Evolutionary conservation across 768 basidiomycete genomes (phyloP).

Genomic region (Suillus variegatus): DNA sequence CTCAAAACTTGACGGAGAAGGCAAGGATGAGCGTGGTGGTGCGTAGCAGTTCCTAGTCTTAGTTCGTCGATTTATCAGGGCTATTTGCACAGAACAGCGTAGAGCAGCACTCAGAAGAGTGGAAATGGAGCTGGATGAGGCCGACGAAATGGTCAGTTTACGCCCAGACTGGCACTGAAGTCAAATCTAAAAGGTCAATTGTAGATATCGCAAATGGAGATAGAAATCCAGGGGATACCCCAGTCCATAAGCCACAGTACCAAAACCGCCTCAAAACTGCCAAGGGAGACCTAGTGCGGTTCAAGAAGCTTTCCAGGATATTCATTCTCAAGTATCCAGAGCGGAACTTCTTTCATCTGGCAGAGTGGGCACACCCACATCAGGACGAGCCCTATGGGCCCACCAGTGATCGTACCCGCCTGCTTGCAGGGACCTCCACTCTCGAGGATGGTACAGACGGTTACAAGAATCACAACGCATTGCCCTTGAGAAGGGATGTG

Average conservation of each 20-base stretch:
- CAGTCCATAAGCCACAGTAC: slow-evolving; percentile 78
- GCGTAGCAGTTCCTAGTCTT: slow-evolving; percentile 25
- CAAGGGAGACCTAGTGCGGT: slow-evolving; percentile 72
- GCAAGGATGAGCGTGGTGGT: slow-evolving; percentile 71
- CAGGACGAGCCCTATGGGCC: slow-evolving; percentile 82
- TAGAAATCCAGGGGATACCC: slow-evolving; percentile 94
- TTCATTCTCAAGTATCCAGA: slow-evolving; percentile 69
- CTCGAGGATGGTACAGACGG: slow-evolving; percentile 83
- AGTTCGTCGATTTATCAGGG: slow-evolving; percentile 6
- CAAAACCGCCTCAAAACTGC: slow-evolving; percentile 71
- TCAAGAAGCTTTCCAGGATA: slow-evolving; percentile 80
- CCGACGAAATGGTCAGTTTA: slow-evolving; percentile 86
- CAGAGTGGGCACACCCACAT: slow-evolving; percentile 37
- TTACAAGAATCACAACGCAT: slow-evolving; percentile 90
- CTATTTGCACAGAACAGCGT: slow-evolving; percentile 61
- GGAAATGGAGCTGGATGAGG: slow-evolving; percentile 97
- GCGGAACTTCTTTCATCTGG: slow-evolving; percentile 72
- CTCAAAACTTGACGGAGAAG: slow-evolving; percentile 74
- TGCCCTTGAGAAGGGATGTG: slow-evolving; percentile 93
- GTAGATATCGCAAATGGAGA: slow-evolving; percentile 98
- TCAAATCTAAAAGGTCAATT: slow-evolving; percentile 4
- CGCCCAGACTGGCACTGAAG: background rate
- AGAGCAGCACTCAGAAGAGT: slow-evolving; percentile 80
- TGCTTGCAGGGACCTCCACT: slow-evolving; percentile 75
- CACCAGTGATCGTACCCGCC: slow-evolving; percentile 71